These are phyloP conservation scores for Racocetra persica DNA, from an alignment of 371 early-diverging fungal species.

Conservation along the genomic window DNA sequence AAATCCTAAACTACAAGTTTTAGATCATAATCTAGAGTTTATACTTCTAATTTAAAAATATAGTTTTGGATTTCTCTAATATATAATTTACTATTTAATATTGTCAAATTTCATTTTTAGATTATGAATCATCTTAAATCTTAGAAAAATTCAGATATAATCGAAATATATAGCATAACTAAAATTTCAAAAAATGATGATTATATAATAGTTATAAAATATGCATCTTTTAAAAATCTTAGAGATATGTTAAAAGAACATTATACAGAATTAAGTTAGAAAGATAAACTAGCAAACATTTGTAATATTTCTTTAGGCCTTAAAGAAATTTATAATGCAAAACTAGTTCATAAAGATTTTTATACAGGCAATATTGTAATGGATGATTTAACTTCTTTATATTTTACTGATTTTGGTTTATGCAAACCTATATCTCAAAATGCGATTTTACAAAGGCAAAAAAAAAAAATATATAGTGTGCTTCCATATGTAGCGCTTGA, in stretches of 20 bases:
- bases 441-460: background rate
- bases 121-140: too few species aligned
- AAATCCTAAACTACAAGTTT: too few species aligned
- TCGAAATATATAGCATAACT: slow-evolving; percentile 27
- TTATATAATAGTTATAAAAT: slow-evolving; percentile 38
- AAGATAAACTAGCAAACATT: slow-evolving; percentile 25
- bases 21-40: too few species aligned
- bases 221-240: slow-evolving; percentile 18
- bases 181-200: slow-evolving; percentile 5
- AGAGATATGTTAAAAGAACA: background rate
- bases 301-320: slow-evolving; percentile 13
- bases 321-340: slow-evolving; percentile 28
- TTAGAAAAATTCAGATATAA: too few species aligned
- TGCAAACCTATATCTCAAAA: slow-evolving; percentile 4
- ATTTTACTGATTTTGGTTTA: slow-evolving; percentile 13
- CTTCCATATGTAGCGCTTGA: slow-evolving; percentile 23
- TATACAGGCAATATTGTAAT: slow-evolving; percentile 28
- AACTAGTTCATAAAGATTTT: slow-evolving; percentile 23
- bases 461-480: slow-evolving; percentile 11
- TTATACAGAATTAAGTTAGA: slow-evolving; percentile 13
- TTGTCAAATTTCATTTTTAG: too few species aligned
- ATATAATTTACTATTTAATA: too few species aligned
- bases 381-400: slow-evolving; percentile 2
- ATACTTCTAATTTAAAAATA: too few species aligned
- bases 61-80: too few species aligned